phyloP scores from a whole-genome alignment of 768 basidiomycete genomes.

The Auriculariales sp. region DNA sequence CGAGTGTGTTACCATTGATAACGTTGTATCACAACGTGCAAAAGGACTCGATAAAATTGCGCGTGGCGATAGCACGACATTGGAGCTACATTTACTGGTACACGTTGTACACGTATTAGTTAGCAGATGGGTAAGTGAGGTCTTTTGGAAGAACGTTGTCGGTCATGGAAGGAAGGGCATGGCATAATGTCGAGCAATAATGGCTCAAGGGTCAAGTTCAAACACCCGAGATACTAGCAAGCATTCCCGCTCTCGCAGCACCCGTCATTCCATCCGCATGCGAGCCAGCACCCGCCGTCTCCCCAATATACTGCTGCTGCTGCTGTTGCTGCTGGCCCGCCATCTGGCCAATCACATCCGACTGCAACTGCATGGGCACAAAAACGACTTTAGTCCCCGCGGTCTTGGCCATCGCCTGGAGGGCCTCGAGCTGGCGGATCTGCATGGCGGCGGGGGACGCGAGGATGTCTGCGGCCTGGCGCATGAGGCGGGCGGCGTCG shows the following conservation, averaged over 20 bases:
- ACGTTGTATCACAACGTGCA: no score
- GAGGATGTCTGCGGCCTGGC: slow-evolving; percentile 90
- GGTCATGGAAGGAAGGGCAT: no score
- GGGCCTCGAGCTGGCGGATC: slow-evolving; percentile 89
- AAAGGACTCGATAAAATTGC: no score
- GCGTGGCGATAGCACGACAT: no score
- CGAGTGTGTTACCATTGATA: no score
- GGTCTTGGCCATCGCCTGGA: slow-evolving; percentile 88
- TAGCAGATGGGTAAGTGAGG: no score
- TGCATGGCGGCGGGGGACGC: slow-evolving; percentile 96
- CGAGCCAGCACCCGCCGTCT: neutral
- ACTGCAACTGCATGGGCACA: slow-evolving; percentile 83
- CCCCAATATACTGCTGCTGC: neutral
- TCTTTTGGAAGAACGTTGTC: no score
- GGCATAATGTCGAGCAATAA: no score
- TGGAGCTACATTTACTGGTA: no score
- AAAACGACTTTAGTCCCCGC: slow-evolving; percentile 87
- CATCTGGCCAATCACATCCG: slow-evolving; percentile 45
- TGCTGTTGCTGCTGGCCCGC: slow-evolving; percentile 7
- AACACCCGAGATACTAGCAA: slow-evolving; percentile 35
- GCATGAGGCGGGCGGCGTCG: slow-evolving; percentile 88
- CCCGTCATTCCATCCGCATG: slow-evolving; percentile 21
- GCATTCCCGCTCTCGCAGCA: slow-evolving; percentile 32
- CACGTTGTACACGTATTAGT: no score
- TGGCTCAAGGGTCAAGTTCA: slow-evolving; percentile 10